These are phyloP conservation scores for Massariosphaeria phaeospora DNA, from an alignment of 495 filamentous ascomycete genomes.

Conservation along the genomic window DNA sequence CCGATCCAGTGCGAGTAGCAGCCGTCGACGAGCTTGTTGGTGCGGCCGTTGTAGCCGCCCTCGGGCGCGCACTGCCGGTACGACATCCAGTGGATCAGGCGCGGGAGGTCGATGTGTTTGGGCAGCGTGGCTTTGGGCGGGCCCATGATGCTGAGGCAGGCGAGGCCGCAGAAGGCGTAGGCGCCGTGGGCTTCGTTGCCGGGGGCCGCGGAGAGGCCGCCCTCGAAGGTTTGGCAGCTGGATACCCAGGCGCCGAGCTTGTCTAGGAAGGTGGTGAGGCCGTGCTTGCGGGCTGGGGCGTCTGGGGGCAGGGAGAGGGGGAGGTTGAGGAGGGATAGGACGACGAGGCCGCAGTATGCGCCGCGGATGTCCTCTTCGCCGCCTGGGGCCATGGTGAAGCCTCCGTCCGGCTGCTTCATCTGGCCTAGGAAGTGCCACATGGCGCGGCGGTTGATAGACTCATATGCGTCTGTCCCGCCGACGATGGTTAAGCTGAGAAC, in stretches of 20 bases:
- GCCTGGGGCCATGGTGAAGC: constrained; percentile 71
- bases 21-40: constrained; percentile 97
- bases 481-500: constrained; percentile 72
- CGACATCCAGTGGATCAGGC: constrained; percentile 79
- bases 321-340: constrained; percentile 76
- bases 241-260: constrained; percentile 73
- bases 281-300: constrained; percentile 46
- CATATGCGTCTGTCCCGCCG: constrained; percentile 64
- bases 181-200: constrained; percentile 89
- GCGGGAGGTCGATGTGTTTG: constrained; percentile 70
- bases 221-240: constrained; percentile 86
- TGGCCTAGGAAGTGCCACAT: constrained; percentile 86
- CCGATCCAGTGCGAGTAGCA: constrained; percentile 98
- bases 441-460: constrained; percentile 69
- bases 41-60: constrained; percentile 84
- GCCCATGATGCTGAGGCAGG: constrained; percentile 76
- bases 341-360: constrained; percentile 79
- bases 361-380: constrained; percentile 93
- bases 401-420: constrained; percentile 79
- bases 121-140: constrained; percentile 65
- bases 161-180: constrained; percentile 92
- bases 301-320: constrained; percentile 72
- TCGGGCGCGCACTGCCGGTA: constrained; percentile 86
- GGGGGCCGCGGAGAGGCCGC: constrained; percentile 79
- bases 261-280: constrained; percentile 54